These are phyloP conservation scores for Corymbia citriodora DNA, from an alignment of 441 rosid species.

Conservation along the genomic window DNA sequence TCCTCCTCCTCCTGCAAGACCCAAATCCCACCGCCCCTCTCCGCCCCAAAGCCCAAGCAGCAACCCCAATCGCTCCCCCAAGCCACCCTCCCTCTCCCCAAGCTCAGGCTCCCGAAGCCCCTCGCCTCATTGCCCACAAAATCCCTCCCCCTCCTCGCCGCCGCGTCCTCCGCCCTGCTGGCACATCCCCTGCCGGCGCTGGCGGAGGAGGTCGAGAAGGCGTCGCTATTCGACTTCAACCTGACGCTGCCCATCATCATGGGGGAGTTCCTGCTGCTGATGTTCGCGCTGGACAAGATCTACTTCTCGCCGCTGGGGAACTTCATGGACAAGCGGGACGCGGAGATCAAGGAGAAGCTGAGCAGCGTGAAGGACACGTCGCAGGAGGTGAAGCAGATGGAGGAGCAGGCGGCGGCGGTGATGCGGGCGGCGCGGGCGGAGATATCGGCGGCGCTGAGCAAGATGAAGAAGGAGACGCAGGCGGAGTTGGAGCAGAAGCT, in stretches of 20 bases:
- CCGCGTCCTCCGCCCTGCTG: constrained; percentile 23
- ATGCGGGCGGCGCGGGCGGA: constrained; percentile 91
- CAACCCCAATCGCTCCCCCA: constrained; percentile 19
- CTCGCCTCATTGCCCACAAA: constrained; percentile 22
- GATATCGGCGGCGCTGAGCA: constrained; percentile 72
- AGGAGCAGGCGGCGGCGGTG: constrained; percentile 71
- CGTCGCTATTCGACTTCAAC: constrained; percentile 89
- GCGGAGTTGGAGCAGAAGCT: constrained; percentile 60
- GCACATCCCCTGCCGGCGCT: constrained; percentile 42
- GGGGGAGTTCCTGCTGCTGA: constrained; percentile 68
- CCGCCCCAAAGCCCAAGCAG: constrained; percentile 27
- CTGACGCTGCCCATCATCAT: constrained; percentile 81
- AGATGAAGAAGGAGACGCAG: constrained; percentile 92
- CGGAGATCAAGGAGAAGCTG: constrained; percentile 72
- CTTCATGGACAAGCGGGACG: constrained; percentile 82
- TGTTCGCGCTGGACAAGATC: constrained; percentile 81
- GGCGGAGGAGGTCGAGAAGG: constrained; percentile 77
- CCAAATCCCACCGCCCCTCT: constrained; percentile 26
- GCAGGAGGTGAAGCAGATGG: constrained; percentile 72
- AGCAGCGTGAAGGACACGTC: constrained; percentile 75
- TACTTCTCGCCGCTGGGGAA: constrained; percentile 83
- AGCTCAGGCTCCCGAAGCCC: background rate
- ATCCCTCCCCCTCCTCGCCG: constrained; percentile 53
- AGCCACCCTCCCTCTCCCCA: constrained; percentile 23
- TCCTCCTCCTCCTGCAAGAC: constrained; percentile 75